These are phyloP conservation scores for Earliella scabrosa DNA, from an alignment of 1,284 basidiomycete genomes.

Conservation along the genomic window DNA sequence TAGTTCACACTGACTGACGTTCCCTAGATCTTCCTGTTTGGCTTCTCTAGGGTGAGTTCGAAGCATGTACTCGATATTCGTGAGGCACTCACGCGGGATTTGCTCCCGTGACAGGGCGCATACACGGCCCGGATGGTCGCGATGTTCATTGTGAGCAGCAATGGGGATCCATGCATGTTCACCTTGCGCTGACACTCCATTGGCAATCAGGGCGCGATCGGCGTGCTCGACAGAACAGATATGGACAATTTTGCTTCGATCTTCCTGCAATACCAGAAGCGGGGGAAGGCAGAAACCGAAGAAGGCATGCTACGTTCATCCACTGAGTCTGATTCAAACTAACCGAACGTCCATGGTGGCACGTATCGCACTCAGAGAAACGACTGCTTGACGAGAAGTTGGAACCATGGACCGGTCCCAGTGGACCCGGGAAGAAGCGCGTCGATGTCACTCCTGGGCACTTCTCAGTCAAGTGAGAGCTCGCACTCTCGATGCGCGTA, in stretches of 20 bases:
- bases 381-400: conserved; percentile 46
- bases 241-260: conserved; percentile 73
- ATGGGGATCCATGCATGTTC: too few relatives aligned
- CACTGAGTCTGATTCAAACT: too few relatives aligned
- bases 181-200: too few relatives aligned
- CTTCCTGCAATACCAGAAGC: conserved; percentile 61
- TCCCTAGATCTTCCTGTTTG: conserved; percentile 70
- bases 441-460: conserved; percentile 47
- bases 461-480: conserved; percentile 65
- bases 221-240: conserved; percentile 63
- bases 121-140: conserved; percentile 76
- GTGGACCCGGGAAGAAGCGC: conserved; percentile 55
- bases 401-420: conserved; percentile 51
- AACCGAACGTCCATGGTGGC: conserved; percentile 30
- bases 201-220: conserved; percentile 44
- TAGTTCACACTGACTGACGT: background rate
- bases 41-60: conserved; percentile 64
- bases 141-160: conserved; percentile 58
- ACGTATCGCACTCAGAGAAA: conserved; percentile 42
- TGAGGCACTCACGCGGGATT: background rate
- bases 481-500: background rate
- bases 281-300: conserved; percentile 54
- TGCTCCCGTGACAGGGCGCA: conserved; percentile 51
- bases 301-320: too few relatives aligned
- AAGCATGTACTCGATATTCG: background rate